phyloP scores from a whole-genome alignment of 1,139 yeast genomes.

The Chernovozyma sophiae-reginae region DNA sequence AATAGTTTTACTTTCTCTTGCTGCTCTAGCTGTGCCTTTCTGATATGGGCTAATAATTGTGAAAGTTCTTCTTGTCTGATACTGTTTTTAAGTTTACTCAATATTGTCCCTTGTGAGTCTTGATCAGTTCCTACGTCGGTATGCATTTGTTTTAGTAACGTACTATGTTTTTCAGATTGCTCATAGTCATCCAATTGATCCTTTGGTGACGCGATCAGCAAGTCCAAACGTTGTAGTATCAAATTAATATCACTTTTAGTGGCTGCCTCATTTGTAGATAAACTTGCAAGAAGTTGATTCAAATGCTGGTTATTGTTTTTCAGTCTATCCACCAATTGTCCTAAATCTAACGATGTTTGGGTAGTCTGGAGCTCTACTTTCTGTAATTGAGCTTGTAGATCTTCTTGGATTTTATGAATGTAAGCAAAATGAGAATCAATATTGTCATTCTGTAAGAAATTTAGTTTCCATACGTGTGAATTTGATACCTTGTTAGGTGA shows the following conservation, averaged over 20 bases:
- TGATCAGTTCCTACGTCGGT: background rate
- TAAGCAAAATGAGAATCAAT: slow-evolving; percentile 29
- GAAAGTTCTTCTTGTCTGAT: background rate
- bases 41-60: background rate
- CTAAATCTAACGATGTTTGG: slow-evolving; percentile 34
- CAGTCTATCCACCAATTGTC: slow-evolving; percentile 37
- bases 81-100: background rate
- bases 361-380: slow-evolving; percentile 31
- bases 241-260: slow-evolving; percentile 1
- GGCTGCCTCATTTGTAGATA: background rate
- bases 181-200: background rate
- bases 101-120: background rate
- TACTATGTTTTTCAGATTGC: background rate
- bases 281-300: slow-evolving; percentile 25
- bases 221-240: background rate
- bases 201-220: background rate
- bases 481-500: slow-evolving; percentile 23
- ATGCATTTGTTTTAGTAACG: background rate
- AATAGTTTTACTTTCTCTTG: background rate
- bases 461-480: slow-evolving; percentile 20
- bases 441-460: slow-evolving; percentile 26
- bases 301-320: slow-evolving; percentile 39
- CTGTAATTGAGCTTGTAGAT: slow-evolving; percentile 27
- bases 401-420: slow-evolving; percentile 24
- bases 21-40: background rate